phyloP scores from a whole-genome alignment of 257 asterid genomes.

The Solanum chaucha region DNA sequence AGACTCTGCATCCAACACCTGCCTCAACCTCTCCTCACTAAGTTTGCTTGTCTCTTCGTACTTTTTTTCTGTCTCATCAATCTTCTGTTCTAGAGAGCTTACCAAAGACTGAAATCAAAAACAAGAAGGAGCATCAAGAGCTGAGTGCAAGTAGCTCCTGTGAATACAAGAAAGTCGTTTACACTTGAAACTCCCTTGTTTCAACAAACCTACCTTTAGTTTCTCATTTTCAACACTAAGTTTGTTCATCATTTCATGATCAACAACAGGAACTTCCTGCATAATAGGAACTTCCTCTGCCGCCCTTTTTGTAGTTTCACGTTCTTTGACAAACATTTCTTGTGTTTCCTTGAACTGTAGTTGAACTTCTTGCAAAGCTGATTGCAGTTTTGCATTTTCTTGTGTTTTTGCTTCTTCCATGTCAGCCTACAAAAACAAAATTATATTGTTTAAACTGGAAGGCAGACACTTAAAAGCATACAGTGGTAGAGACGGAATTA shows the following conservation, averaged over 20 bases:
- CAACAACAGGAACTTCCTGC: neutral
- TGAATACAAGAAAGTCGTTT: neutral
- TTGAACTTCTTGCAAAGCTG: slow-evolving; percentile 9
- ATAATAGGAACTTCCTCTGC: neutral
- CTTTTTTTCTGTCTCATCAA: slow-evolving; percentile 81
- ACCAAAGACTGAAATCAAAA: slow-evolving; percentile 43
- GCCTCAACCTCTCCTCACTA: slow-evolving; percentile 90
- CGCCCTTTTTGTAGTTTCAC: neutral
- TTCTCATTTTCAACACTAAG: slow-evolving; percentile 12
- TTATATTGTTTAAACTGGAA: neutral
- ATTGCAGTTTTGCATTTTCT: slow-evolving; percentile 10
- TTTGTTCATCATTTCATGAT: neutral
- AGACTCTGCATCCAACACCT: slow-evolving; percentile 85
- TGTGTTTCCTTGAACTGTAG: slow-evolving; percentile 11
- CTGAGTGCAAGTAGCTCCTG: neutral
- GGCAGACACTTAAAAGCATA: neutral
- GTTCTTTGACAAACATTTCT: neutral
- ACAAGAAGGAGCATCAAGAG: neutral
- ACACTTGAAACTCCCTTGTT: neutral
- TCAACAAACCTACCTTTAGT: slow-evolving; percentile 10
- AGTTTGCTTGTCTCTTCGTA: slow-evolving; percentile 83
- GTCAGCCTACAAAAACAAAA: neutral
- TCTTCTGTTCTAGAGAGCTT: slow-evolving; percentile 63
- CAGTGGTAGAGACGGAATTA: neutral
- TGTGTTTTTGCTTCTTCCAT: slow-evolving; percentile 14